Evolutionary conservation across 2,329 filamentous ascomycete species (phyloP), one percentile per base, ranked within the genome.

Genomic region (Hypomyces perniciosus): DNA sequence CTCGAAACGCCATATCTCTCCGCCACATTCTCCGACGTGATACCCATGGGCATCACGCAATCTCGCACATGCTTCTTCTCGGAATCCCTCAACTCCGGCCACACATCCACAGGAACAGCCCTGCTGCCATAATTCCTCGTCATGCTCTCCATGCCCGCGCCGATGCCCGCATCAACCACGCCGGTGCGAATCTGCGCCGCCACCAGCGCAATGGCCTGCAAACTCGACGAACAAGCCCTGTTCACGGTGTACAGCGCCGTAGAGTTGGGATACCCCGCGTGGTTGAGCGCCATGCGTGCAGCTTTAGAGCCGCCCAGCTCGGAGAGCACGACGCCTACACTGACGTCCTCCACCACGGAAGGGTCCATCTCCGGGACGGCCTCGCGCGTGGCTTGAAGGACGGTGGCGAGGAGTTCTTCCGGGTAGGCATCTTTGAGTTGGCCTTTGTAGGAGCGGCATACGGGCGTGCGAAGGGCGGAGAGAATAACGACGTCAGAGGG

Each of bases 61-160:
- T 96, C 91, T 39, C 79, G 73, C 4, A 88, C 87, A 56, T 95
- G 84, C 62, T 85, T 77, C 8, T 79, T 77, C 1, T 72, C 69
- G 4, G 78, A 83, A 1, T 85, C 78, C 60, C 74, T 80, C 54
- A 96, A 72, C 46, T 79, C 83, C 0, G 86, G 83, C 89, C 90
- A 96, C 8, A 90, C 70, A 56, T 90, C 81, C 0, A 83, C 84
- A 0, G 91, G 91, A 40, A 96, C 93, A n/a, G 91, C 91, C 51
- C 83, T 76, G 28, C 76, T 82, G 46, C 85, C 90, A 69, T 96
- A 96, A 71, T 96, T 96, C 57, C 86, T 74, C 56, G 89, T 95
- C 91, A 96, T 96, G 72, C 86, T 92, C 78, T 96, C 91, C 88
- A 95, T 96, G 30, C 91, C 91, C 2, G 88, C 91, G 8, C 84